phyloP scores from a whole-genome alignment of 2,329 filamentous ascomycete species.

The Penicillium occitanis region DNA sequence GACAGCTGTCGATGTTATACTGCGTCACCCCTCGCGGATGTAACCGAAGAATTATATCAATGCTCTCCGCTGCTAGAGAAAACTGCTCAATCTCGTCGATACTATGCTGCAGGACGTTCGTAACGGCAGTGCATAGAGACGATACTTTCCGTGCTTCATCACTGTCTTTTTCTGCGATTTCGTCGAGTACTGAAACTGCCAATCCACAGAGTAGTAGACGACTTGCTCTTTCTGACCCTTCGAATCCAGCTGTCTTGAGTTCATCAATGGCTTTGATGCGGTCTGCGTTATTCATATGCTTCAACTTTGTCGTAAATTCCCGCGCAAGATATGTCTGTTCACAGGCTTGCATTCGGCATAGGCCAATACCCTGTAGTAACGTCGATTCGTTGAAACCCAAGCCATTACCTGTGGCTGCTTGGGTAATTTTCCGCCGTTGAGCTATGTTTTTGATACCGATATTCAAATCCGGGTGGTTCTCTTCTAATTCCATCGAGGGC shows the following conservation, averaged over 20 bases:
- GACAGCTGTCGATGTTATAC: slow-evolving; percentile 46
- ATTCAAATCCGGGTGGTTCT: slow-evolving; percentile 35
- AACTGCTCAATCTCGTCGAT: slow-evolving; percentile 39
- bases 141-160: slow-evolving; percentile 37
- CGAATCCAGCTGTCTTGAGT: slow-evolving; percentile 33
- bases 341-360: slow-evolving; percentile 39
- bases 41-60: slow-evolving; percentile 41
- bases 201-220: slow-evolving; percentile 40
- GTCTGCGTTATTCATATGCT: slow-evolving; percentile 32
- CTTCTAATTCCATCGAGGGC: slow-evolving; percentile 36
- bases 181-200: slow-evolving; percentile 34
- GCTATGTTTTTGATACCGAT: slow-evolving; percentile 18
- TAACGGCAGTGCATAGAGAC: slow-evolving; percentile 36
- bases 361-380: slow-evolving; percentile 36
- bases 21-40: slow-evolving; percentile 46
- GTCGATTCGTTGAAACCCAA: slow-evolving; percentile 34
- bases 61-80: slow-evolving; percentile 40
- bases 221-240: slow-evolving; percentile 32
- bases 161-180: slow-evolving; percentile 42
- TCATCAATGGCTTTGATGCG: slow-evolving; percentile 35
- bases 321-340: slow-evolving; percentile 40
- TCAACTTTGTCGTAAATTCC: slow-evolving; percentile 38
- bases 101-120: slow-evolving; percentile 32
- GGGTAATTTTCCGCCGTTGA: slow-evolving; percentile 38
- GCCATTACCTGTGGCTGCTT: slow-evolving; percentile 30